These are phyloP conservation scores for Allium fistulosum DNA, from an alignment of 106 monocot genomes.

Conservation along the genomic window DNA sequence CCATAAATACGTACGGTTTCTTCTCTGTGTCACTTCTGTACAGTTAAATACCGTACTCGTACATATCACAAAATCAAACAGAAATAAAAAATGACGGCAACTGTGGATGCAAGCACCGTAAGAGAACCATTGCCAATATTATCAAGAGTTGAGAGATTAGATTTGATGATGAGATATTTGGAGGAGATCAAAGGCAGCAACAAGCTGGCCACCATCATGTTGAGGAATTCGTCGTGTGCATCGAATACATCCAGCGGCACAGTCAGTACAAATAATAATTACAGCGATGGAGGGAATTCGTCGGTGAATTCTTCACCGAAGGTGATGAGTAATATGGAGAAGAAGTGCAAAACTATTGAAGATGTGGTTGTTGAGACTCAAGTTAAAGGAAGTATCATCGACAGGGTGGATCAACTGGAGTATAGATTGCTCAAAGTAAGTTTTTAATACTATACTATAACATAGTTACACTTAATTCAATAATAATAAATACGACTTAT, in stretches of 20 bases:
- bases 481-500: too few relatives aligned
- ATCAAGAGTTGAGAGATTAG: constrained; percentile 16
- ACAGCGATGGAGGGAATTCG: constrained; percentile 14
- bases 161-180: constrained; percentile 23
- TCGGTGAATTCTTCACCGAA: constrained; percentile 5
- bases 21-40: too few relatives aligned
- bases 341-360: constrained; percentile 21
- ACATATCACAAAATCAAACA: too few relatives aligned
- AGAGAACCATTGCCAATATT: constrained; percentile 3
- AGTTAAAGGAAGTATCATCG: constrained; percentile 31
- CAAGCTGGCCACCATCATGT: neutral
- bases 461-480: too few relatives aligned
- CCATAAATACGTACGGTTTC: too few relatives aligned
- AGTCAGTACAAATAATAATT: neutral
- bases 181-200: constrained; percentile 28
- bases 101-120: neutral
- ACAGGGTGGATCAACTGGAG: constrained; percentile 35
- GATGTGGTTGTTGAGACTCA: constrained; percentile 34
- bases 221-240: constrained; percentile 6
- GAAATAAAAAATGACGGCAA: too few relatives aligned
- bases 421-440: constrained; percentile 28
- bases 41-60: too few relatives aligned
- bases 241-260: constrained; percentile 4
- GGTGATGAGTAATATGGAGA: constrained; percentile 3
- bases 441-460: neutral